Base-by-base conservation (phyloP, 2,329 filamentous ascomycete genomes). In the Paecilomyces variotii region DNA sequence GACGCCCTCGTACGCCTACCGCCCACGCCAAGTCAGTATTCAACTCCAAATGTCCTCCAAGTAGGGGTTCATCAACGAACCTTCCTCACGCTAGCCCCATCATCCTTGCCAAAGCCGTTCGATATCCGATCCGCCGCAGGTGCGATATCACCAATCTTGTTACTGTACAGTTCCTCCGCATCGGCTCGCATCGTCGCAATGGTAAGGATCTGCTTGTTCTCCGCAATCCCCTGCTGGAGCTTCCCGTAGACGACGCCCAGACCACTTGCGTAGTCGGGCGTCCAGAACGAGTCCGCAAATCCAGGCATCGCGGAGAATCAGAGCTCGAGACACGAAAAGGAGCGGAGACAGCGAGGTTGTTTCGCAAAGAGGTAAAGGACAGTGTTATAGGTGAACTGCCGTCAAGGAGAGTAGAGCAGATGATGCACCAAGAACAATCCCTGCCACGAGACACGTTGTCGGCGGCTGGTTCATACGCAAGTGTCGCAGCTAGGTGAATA, bases 271-370 rank as follows among this genome's bases (percentile, higher is more conserved):
- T 97, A 97, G 83, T 99, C 94, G 73, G 86, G 85, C 62, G 94
- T 96, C 94, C 94, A 99, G 79, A 99, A 97, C 55, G 92, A 96
- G 78, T 93, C 91, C 67, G 91, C 87, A 78, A 99, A 97, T 69
- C 90, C 85, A 67, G 89, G 88, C 89, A 93, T 93, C 73, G 76
- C 85, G 70, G 65, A 49, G 56, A 25, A 9, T 25, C 12, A 30
- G 26, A 0, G 30, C 10, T 35, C 7, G 51, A 53, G n/a, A 27
- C 4, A 52, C n/a, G 51, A 53, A 32, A 25, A 32, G 24, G 28
- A 6, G 51, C 39, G 39, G 39, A 19, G 5, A 7, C 19, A 45
- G 39, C 39, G 39, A 45, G n/a, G 19, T 45, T 19, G 39, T 19
- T 19, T 32, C 30, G 30, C 30, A 32, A 19, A 45, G n/a, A 19